Conservation (phyloP, 2,329 filamentous ascomycete species). For the Emergomyces africanus region DNA sequence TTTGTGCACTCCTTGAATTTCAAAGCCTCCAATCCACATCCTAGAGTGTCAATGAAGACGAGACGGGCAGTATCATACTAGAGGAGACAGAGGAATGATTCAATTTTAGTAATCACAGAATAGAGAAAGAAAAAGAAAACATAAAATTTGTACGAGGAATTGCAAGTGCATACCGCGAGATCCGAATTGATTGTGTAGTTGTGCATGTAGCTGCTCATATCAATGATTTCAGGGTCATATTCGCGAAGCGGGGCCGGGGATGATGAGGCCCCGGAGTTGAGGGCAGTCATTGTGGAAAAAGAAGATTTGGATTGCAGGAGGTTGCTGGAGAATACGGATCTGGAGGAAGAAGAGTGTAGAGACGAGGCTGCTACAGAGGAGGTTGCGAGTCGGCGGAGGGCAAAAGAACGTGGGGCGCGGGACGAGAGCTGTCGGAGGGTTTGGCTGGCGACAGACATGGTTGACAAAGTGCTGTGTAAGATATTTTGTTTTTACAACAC, state of each 20-base stretch:
- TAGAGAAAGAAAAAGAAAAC: not conserved
- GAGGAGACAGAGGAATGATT: conserved; percentile 42
- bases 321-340: conserved; percentile 16
- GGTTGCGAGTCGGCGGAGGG: conserved; percentile 29
- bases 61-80: conserved; percentile 85
- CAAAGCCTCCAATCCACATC: conserved; percentile 90
- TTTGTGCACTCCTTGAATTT: conserved; percentile 94
- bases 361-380: conserved; percentile 30
- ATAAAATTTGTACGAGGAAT: not conserved
- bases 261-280: conserved; percentile 27
- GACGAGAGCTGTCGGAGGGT: conserved; percentile 31
- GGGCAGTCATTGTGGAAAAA: conserved; percentile 33
- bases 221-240: conserved; percentile 86
- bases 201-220: conserved; percentile 92
- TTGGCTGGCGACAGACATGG: conserved; percentile 29
- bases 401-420: conserved; percentile 28
- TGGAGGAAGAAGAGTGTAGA: conserved; percentile 18
- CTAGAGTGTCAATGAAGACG: conserved; percentile 92
- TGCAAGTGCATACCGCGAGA: conserved; percentile 57
- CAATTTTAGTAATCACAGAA: not conserved
- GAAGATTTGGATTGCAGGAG: conserved; percentile 16
- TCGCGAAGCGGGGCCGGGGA: conserved; percentile 33
- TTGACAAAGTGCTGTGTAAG: not conserved
- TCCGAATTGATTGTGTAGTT: conserved; percentile 83
- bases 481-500: not conserved